Evolutionary conservation across 257 asterid genomes (phyloP).

Genomic region (Petunia axillaris): DNA sequence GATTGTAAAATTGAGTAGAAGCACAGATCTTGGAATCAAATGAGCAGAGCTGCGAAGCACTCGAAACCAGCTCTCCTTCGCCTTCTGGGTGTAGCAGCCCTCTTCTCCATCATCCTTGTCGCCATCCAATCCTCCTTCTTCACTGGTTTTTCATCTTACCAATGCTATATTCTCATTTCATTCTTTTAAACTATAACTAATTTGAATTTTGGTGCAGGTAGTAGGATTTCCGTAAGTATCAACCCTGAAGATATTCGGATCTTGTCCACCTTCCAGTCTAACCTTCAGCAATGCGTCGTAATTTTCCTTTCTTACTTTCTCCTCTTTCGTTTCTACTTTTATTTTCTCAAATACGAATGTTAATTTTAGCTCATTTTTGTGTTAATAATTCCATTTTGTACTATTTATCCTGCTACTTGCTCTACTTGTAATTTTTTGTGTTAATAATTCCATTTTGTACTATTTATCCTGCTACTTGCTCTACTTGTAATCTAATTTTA

Average conservation of each 20-base stretch:
- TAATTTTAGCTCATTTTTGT: not conserved
- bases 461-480: not conserved
- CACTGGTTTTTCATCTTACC: conserved; percentile 38
- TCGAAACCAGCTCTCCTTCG: conserved; percentile 56
- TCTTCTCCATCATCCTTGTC: conserved; percentile 67
- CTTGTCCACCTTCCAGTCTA: conserved; percentile 73
- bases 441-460: not conserved
- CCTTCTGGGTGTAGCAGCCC: conserved; percentile 70
- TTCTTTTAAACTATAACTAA: not conserved
- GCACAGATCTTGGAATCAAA: not conserved
- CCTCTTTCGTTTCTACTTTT: not conserved
- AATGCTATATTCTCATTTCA: not conserved
- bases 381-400: not conserved
- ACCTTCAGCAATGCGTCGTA: conserved; percentile 90
- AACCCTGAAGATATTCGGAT: conserved; percentile 45
- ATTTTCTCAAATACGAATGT: too few species aligned
- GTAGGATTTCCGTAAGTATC: conserved; percentile 31
- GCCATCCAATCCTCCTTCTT: conserved; percentile 62
- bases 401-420: not conserved
- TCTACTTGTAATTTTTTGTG: too few species aligned
- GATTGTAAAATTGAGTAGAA: not conserved
- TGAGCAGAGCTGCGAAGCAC: conserved; percentile 35
- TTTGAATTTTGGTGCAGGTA: conserved; percentile 40
- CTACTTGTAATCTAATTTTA: not conserved
- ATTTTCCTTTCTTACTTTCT: not conserved